Evolutionary conservation across 1,139 yeast genomes (phyloP).

Genomic region (Yamadazyma dushanensis): DNA sequence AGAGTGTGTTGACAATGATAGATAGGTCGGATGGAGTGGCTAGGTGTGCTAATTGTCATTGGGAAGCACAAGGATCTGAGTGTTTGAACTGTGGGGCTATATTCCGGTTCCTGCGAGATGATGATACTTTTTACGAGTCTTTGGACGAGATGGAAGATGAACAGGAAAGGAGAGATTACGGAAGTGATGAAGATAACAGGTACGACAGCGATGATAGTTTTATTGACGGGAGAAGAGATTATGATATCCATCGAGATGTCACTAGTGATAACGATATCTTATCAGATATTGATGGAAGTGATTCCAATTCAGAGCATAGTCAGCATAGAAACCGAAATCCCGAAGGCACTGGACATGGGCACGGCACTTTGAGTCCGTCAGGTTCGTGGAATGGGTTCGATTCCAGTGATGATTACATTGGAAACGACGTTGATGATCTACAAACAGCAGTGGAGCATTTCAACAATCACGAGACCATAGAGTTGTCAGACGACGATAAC

Average conservation of each 20-base stretch:
- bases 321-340: too few species aligned
- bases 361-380: not conserved
- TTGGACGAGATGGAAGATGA: conserved; percentile 26
- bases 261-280: conserved; percentile 4
- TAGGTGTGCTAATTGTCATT: conserved; percentile 76
- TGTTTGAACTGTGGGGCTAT: conserved; percentile 58
- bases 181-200: conserved; percentile 18
- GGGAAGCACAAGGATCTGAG: conserved; percentile 67
- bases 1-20: conserved; percentile 49
- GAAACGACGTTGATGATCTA: conserved; percentile 16
- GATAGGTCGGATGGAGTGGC: conserved; percentile 77
- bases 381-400: conserved; percentile 3
- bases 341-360: not conserved
- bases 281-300: conserved; percentile 2
- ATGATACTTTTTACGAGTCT: conserved; percentile 23
- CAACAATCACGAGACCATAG: conserved; percentile 5
- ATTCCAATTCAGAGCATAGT: not conserved
- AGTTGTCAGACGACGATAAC: conserved; percentile 9
- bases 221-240: conserved; percentile 23
- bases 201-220: conserved; percentile 33
- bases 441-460: conserved; percentile 19
- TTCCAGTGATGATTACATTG: conserved; percentile 1
- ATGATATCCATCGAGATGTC: conserved; percentile 14
- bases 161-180: conserved; percentile 19
- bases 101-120: conserved; percentile 24